Conservation (phyloP, 2,329 filamentous ascomycete genomes). For the Aspergillus hiratsukae region DNA sequence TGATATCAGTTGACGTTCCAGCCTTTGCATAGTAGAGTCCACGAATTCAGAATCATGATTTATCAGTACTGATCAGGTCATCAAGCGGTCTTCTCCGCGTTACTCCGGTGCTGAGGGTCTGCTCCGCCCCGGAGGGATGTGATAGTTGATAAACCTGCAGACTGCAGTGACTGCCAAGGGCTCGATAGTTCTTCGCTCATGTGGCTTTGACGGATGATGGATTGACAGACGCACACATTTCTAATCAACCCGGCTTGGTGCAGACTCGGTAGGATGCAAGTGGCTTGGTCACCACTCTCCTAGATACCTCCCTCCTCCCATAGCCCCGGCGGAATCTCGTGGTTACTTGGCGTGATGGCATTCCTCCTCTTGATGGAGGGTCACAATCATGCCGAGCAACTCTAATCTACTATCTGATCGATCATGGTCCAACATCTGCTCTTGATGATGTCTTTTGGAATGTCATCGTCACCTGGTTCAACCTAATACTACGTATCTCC, state of each 20-base stretch:
- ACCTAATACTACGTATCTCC: too few species aligned
- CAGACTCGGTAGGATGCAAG: not conserved
- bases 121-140: constrained; percentile 1
- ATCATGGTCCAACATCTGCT: not conserved
- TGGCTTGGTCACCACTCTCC: too few species aligned
- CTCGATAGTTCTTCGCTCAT: not conserved
- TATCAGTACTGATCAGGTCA: too few species aligned
- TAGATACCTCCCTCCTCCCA: too few species aligned
- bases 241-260: not conserved
- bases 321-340: not conserved
- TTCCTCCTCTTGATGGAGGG: not conserved
- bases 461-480: not conserved
- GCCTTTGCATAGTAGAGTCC: too few species aligned
- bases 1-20: too few species aligned
- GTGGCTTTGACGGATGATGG: not conserved
- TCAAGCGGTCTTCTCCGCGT: too few species aligned
- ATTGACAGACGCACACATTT: not conserved
- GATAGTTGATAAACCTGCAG: not conserved
- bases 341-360: not conserved
- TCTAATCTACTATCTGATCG: not conserved
- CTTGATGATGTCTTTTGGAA: not conserved
- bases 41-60: too few species aligned
- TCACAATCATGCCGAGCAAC: not conserved
- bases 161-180: not conserved
- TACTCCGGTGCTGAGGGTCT: too few species aligned